These are phyloP conservation scores for Crithidia acanthocephali DNA, from an alignment of 208 protist species.

Conservation along the genomic window DNA sequence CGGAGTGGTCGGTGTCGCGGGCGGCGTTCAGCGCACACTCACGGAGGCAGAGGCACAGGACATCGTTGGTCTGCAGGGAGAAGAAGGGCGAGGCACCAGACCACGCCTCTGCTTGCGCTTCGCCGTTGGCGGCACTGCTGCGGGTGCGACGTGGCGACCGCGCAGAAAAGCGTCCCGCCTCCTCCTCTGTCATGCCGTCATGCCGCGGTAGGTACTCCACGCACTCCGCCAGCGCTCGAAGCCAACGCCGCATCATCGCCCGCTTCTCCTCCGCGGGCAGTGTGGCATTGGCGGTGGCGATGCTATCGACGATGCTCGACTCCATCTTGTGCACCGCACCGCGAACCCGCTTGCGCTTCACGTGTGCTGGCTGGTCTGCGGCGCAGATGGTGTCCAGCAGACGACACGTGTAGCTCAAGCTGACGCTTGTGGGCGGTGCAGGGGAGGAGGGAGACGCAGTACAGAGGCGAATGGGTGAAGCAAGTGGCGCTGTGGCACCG, in stretches of 20 bases:
- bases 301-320: conserved; percentile 49
- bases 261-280: conserved; percentile 7
- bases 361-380: background rate
- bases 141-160: background rate
- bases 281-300: conserved; percentile 24
- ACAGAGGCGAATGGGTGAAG: background rate
- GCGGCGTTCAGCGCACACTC: conserved; percentile 34
- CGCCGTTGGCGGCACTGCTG: conserved; percentile 6
- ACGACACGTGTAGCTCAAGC: conserved; percentile 29
- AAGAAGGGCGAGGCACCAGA: conserved; percentile 70
- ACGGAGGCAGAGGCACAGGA: conserved; percentile 64
- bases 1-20: too few relatives aligned
- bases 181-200: background rate
- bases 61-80: conserved; percentile 53
- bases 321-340: conserved; percentile 64
- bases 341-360: conserved; percentile 48
- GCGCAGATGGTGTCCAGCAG: conserved; percentile 23
- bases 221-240: conserved; percentile 13
- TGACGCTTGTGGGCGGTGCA: background rate
- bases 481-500: background rate
- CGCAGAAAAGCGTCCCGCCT: conserved; percentile 17
- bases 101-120: conserved; percentile 45
- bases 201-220: conserved; percentile 26
- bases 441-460: background rate
- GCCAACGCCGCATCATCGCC: conserved; percentile 15